Base-by-base conservation (phyloP, 768 basidiomycete species). In the Boletus coccyginus region DNA sequence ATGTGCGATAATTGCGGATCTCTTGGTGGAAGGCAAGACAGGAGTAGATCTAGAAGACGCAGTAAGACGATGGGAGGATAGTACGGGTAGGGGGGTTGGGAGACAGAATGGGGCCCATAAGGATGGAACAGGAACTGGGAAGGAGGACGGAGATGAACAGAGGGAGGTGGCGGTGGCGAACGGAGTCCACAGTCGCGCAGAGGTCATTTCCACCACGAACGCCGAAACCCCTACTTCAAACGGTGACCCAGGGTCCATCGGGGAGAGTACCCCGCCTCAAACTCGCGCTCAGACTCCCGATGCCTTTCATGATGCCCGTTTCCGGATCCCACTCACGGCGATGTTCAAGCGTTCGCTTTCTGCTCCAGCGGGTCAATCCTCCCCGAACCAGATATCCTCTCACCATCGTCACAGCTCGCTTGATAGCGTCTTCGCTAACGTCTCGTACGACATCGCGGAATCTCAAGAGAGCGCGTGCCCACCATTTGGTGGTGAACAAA, bases 291-390 rank as follows among this genome's bases (percentile, higher is more conserved):
- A 62, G 55, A 71, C 70, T 6, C 71, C 71, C 40, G 64, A 69
- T 35, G 57, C 53, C n/a, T 50, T 42, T 38, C 60, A 62, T 5
- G 63, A 65, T 53, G 52, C 56, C 19, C 71, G 78, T 43, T 75
- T 81, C 68, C 68, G 68, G 39, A 73, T 83, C 27, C 80, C 84
- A 4, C 78, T 86, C 31, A 84, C 84, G 5, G 77, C 83, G 49
- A 82, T 86, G 83, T 84, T 81, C 74, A 85, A 78, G 67, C 84
- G 87, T 50, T 83, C 84, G 12, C 73, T 81, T 5, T 87, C 86
- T 38, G 81, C 79, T 9, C 82, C 82, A 4, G 79, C 76, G 1
- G 56, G 68, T n/a, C 70, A 64, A 46, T 58, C 54, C 21, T 53
- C 62, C 24, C 48, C 57, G 3, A 36, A 45, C 43, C 52, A 56